Evolutionary conservation across 768 basidiomycete species (phyloP).

Genomic region (Leccinum subtestaceum): DNA sequence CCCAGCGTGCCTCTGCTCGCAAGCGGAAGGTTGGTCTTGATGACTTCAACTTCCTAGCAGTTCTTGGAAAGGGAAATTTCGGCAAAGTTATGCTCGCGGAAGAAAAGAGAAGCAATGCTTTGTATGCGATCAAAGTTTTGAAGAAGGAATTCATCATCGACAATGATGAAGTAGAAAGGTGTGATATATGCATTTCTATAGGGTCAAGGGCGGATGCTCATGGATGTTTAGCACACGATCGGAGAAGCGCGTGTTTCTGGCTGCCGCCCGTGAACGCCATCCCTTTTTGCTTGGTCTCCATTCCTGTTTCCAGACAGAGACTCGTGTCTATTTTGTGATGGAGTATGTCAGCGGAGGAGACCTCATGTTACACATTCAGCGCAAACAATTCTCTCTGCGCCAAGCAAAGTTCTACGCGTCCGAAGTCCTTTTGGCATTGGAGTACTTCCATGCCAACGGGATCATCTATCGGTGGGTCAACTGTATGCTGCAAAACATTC

Average conservation of each 20-base stretch:
- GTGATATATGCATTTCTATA: slow-evolving; percentile 16
- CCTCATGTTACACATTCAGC: slow-evolving; percentile 98
- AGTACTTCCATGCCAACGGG: slow-evolving; percentile 98
- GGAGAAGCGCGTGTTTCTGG: slow-evolving; percentile 96
- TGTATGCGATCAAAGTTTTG: slow-evolving; percentile 99
- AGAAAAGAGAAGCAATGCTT: slow-evolving; percentile 84
- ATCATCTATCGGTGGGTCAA: slow-evolving; percentile 88
- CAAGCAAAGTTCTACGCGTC: slow-evolving; percentile 99
- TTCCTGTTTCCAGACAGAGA: slow-evolving; percentile 99
- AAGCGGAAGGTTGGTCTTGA: slow-evolving; percentile 93
- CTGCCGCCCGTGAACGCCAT: slow-evolving; percentile 95
- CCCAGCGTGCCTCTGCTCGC: slow-evolving; percentile 42
- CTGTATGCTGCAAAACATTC: not conserved
- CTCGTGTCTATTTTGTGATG: slow-evolving; percentile 99
- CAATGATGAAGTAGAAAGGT: slow-evolving; percentile 99
- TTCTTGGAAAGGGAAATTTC: slow-evolving; percentile 98
- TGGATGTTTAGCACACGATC: slow-evolving; percentile 77
- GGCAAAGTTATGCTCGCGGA: slow-evolving; percentile 99
- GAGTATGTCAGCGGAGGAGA: slow-evolving; percentile 99
- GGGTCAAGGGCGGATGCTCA: slow-evolving; percentile 3
- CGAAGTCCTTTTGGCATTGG: slow-evolving; percentile 91
- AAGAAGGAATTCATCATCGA: slow-evolving; percentile 99
- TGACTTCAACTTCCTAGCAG: slow-evolving; percentile 98
- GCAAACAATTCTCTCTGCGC: slow-evolving; percentile 96
- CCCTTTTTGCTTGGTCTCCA: slow-evolving; percentile 96